Evolutionary conservation across 2,329 filamentous ascomycete genomes (phyloP).

Genomic region (Sporothrix pallida): DNA sequence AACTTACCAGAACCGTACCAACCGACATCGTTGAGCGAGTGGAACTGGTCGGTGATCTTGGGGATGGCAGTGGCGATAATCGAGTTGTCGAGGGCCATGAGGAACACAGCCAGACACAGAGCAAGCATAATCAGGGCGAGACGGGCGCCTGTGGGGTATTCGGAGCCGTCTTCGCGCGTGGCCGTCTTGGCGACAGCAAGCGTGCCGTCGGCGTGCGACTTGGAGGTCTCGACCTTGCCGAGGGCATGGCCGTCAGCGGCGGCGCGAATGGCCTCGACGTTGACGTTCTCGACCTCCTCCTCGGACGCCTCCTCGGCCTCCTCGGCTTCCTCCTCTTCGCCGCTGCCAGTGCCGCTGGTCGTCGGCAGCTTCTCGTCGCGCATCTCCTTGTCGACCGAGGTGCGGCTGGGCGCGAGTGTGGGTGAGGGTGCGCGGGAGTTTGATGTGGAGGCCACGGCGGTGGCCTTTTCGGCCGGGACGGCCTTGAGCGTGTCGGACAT

Average conservation of each 20-base stretch:
- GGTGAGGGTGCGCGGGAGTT: slow-evolving; percentile 32
- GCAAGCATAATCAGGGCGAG: slow-evolving; percentile 51
- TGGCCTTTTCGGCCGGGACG: slow-evolving; percentile 21
- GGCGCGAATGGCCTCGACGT: slow-evolving; percentile 27
- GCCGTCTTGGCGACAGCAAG: slow-evolving; percentile 33
- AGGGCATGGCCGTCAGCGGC: slow-evolving; percentile 24
- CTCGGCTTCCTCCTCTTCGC: slow-evolving; percentile 12
- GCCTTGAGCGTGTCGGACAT: slow-evolving; percentile 14
- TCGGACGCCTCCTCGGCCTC: not conserved
- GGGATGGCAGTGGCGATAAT: slow-evolving; percentile 48
- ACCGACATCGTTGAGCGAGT: slow-evolving; percentile 50
- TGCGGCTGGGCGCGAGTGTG: slow-evolving; percentile 31
- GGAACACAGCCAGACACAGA: slow-evolving; percentile 52
- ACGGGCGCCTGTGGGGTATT: slow-evolving; percentile 48
- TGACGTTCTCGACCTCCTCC: slow-evolving; percentile 20
- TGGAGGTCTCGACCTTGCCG: slow-evolving; percentile 23
- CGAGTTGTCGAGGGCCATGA: slow-evolving; percentile 49
- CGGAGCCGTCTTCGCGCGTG: slow-evolving; percentile 48
- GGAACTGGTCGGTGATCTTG: slow-evolving; percentile 47
- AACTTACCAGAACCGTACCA: slow-evolving; percentile 49
- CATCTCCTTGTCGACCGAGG: slow-evolving; percentile 29
- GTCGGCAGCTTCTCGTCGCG: slow-evolving; percentile 12
- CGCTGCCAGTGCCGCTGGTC: not conserved
- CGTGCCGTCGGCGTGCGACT: slow-evolving; percentile 32
- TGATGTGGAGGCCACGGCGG: not conserved